phyloP scores from a whole-genome alignment of 768 basidiomycete species.

The Suillus lakei region DNA sequence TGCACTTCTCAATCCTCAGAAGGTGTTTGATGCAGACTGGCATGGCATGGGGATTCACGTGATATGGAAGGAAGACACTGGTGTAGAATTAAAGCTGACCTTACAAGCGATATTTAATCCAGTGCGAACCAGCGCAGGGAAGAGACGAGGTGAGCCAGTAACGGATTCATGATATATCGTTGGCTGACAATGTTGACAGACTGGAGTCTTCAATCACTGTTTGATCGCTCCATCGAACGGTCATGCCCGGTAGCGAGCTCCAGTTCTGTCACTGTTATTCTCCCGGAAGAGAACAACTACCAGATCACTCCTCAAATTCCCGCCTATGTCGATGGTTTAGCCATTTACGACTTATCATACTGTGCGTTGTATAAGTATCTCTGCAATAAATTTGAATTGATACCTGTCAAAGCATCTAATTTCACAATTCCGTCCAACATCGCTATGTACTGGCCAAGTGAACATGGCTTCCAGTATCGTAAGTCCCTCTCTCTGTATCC shows the following conservation, averaged over 20 bases:
- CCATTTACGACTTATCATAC: slow-evolving; percentile 52
- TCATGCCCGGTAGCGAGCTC: slow-evolving; percentile 72
- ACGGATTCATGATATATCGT: neutral
- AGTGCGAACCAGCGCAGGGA: slow-evolving; percentile 54
- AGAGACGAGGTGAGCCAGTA: slow-evolving; percentile 56
- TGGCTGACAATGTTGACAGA: slow-evolving; percentile 45
- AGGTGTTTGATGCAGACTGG: slow-evolving; percentile 89
- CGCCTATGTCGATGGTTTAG: slow-evolving; percentile 37
- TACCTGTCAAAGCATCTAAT: neutral
- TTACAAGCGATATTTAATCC: slow-evolving; percentile 85
- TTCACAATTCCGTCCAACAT: slow-evolving; percentile 53
- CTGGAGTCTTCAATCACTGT: slow-evolving; percentile 74
- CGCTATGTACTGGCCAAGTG: slow-evolving; percentile 57
- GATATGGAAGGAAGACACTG: slow-evolving; percentile 56
- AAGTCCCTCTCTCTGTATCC: slow-evolving; percentile 25
- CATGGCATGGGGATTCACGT: slow-evolving; percentile 87
- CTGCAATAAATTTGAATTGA: neutral
- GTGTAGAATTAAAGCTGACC: slow-evolving; percentile 67
- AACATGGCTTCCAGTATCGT: slow-evolving; percentile 63
- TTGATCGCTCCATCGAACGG: slow-evolving; percentile 65
- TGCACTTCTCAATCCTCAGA: slow-evolving; percentile 80
- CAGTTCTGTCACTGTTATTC: slow-evolving; percentile 55
- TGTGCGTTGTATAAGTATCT: slow-evolving; percentile 40
- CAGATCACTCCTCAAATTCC: slow-evolving; percentile 58
- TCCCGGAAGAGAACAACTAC: slow-evolving; percentile 49